Conservation (phyloP, 805 yeast genomes). For the Peterozyma xylosa region DNA sequence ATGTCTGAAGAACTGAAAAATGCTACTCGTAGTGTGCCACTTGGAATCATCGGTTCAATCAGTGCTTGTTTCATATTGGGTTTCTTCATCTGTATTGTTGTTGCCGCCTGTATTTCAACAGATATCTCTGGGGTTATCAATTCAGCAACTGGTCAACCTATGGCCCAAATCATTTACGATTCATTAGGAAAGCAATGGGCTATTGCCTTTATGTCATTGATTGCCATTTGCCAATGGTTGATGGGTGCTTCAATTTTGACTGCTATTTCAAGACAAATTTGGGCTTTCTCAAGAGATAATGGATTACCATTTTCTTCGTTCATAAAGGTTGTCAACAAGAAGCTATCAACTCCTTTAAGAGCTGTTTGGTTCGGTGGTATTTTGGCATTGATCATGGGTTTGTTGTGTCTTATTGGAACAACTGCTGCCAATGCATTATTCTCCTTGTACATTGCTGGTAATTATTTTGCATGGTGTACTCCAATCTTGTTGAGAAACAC, state of each 20-base stretch:
- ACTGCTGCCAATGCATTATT: slow-evolving; percentile 65
- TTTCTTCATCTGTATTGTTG: slow-evolving; percentile 43
- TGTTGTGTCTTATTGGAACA: slow-evolving; percentile 47
- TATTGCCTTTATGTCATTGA: slow-evolving; percentile 50
- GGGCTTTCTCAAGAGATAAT: slow-evolving; percentile 74
- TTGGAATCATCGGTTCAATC: slow-evolving; percentile 56
- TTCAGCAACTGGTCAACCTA: slow-evolving; percentile 47
- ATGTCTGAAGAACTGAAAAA: slow-evolving; percentile 65
- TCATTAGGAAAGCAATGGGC: slow-evolving; percentile 62
- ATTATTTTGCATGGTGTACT: slow-evolving; percentile 54
- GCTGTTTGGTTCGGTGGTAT: slow-evolving; percentile 51
- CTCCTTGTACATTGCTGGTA: slow-evolving; percentile 55
- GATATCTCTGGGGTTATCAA: slow-evolving; percentile 34
- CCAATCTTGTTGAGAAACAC: slow-evolving; percentile 51
- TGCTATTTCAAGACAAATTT: slow-evolving; percentile 63
- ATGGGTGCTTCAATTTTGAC: slow-evolving; percentile 60
- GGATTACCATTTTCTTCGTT: slow-evolving; percentile 57
- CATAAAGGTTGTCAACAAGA: slow-evolving; percentile 50
- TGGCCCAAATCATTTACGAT: slow-evolving; percentile 59
- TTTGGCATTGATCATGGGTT: slow-evolving; percentile 46
- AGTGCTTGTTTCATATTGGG: slow-evolving; percentile 53
- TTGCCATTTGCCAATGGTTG: slow-evolving; percentile 52
- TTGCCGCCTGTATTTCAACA: slow-evolving; percentile 45
- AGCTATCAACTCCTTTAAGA: slow-evolving; percentile 53
- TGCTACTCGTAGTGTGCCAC: slow-evolving; percentile 56